These are phyloP conservation scores for Mollisiaceae sp. DNA, from an alignment of 2,329 filamentous ascomycete species.

Conservation along the genomic window DNA sequence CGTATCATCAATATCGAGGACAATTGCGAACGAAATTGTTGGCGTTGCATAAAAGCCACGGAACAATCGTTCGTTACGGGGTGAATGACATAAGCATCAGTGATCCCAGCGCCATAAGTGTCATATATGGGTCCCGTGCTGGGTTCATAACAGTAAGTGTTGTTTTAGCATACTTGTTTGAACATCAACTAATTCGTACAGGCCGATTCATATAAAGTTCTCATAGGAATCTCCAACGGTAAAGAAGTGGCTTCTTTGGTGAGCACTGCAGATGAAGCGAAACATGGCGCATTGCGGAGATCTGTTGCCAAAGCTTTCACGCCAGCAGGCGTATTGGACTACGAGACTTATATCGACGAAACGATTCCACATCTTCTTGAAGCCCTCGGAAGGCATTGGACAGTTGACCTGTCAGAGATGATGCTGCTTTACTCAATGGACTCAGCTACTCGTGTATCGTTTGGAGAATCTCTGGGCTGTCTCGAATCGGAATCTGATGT, in stretches of 20 bases:
- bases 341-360: conserved; percentile 10
- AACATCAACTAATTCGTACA: not conserved
- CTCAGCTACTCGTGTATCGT: conserved; percentile 13
- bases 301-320: conserved; percentile 19
- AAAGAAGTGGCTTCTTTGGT: conserved; percentile 19
- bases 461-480: conserved; percentile 21
- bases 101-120: conserved; percentile 34
- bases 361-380: conserved; percentile 15
- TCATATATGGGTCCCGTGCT: conserved; percentile 22
- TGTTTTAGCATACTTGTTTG: too few relatives aligned
- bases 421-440: conserved; percentile 21
- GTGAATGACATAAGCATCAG: conserved; percentile 42
- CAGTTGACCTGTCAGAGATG: conserved; percentile 13
- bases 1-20: conserved; percentile 21
- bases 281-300: conserved; percentile 15
- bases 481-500: conserved; percentile 18
- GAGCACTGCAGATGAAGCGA: conserved; percentile 15
- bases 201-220: conserved; percentile 18
- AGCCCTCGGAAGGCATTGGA: conserved; percentile 13
- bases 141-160: conserved; percentile 18
- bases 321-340: conserved; percentile 3
- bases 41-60: conserved; percentile 19
- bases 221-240: conserved; percentile 20
- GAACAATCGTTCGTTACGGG: conserved; percentile 17
- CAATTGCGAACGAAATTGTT: conserved; percentile 14